phyloP scores from a whole-genome alignment of 2,329 filamentous ascomycete genomes.

The Diaporthe nobilis region DNA sequence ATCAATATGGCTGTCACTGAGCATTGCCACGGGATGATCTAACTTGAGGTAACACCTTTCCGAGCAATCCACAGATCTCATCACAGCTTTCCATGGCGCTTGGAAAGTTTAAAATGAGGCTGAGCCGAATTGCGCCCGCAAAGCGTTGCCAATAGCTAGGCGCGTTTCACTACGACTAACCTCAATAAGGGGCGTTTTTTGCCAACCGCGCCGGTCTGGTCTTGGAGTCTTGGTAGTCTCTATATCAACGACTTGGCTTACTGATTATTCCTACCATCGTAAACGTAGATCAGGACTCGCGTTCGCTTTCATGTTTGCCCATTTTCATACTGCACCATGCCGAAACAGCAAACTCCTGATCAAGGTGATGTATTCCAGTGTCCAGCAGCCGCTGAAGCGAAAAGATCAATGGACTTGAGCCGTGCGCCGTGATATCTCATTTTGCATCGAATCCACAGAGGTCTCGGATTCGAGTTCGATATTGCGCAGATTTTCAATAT shows the following conservation, averaged over 20 bases:
- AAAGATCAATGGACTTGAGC: too few species aligned
- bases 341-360: too few species aligned
- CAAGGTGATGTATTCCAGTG: neutral
- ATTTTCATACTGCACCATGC: neutral
- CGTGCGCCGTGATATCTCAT: too few species aligned
- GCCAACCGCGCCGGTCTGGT: neutral
- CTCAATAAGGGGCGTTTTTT: neutral
- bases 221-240: constrained; percentile 13
- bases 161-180: constrained; percentile 1
- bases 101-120: neutral
- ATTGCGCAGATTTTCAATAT: too few species aligned
- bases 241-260: neutral
- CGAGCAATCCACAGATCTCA: neutral
- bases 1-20: neutral
- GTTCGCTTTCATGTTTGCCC: neutral
- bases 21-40: neutral
- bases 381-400: too few species aligned
- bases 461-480: too few species aligned
- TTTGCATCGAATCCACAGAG: too few species aligned
- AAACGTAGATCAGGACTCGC: neutral
- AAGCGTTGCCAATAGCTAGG: constrained; percentile 12
- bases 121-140: neutral
- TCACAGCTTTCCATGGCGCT: neutral
- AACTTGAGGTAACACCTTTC: too few species aligned
- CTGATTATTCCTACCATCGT: neutral